Evolutionary conservation across 2,329 filamentous ascomycete species (phyloP).

Genomic region (Colletotrichum sp.): DNA sequence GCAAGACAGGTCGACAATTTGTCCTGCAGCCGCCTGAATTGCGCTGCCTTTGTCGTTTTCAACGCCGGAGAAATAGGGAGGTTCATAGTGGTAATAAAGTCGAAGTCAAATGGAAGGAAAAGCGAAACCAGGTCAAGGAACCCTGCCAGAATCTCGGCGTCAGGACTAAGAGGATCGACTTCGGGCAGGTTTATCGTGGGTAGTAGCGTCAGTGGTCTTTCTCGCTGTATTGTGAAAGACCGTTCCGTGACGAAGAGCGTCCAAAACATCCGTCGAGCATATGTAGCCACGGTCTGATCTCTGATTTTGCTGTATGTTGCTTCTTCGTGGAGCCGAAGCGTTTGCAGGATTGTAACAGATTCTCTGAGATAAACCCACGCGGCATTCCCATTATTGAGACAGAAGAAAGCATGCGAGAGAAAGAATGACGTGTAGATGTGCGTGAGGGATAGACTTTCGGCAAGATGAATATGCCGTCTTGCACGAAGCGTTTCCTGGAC

Average conservation of each 20-base stretch:
- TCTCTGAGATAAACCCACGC: constrained; percentile 30
- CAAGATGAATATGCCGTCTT: constrained; percentile 25
- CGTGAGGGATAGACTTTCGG: constrained; percentile 29
- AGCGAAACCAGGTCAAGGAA: constrained; percentile 34
- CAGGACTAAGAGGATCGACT: constrained; percentile 8
- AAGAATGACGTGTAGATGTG: constrained; percentile 37
- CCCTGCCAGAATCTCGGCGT: constrained; percentile 31
- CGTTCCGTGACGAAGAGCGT: constrained; percentile 37
- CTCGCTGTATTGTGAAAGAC: constrained; percentile 33
- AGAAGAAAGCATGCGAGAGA: constrained; percentile 33
- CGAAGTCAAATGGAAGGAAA: constrained; percentile 28
- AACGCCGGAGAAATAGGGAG: background rate
- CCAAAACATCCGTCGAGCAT: constrained; percentile 30
- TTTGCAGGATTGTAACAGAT: background rate
- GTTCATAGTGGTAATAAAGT: constrained; percentile 34
- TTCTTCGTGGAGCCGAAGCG: background rate
- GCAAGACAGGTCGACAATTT: background rate
- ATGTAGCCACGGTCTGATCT: constrained; percentile 6
- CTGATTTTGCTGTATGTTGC: background rate
- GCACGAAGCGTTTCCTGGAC: constrained; percentile 31
- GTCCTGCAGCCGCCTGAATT: background rate
- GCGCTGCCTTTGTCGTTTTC: background rate
- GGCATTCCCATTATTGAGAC: constrained; percentile 33
- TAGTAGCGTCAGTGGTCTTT: constrained; percentile 31
- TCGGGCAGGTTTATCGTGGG: constrained; percentile 26